Evolutionary conservation across 768 basidiomycete species (phyloP), one percentile per base, ranked within the genome.

Genomic region (Tricholoma sp.): DNA sequence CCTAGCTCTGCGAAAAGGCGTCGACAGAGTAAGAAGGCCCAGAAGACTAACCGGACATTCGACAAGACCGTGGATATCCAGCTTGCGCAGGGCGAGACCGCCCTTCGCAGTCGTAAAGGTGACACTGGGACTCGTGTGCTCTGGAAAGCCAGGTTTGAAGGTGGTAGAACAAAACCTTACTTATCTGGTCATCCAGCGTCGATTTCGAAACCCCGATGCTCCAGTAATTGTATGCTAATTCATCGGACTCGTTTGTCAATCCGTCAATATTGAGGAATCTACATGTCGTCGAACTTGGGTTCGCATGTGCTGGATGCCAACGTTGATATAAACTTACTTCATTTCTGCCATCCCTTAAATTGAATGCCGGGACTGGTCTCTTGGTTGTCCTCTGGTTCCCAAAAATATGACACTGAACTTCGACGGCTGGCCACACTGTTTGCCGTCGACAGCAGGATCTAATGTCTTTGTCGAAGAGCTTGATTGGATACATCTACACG

Each of bases 111-210:
- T 51, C 78, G 88, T 27, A 86, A 82, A 59, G 92, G 92, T 3
- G 92, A 94, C 63, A 94, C 91, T 1, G 90, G 91, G 0, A 91
- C 8, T 29, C 29, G 90, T 60, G 88, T 94, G 2, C 68, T 94
- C 2, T 94, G 91, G 91, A 82, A 81, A 70, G 87, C 89, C 46
- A 92, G 90, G 91, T 89, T 57, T 37, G 72, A 16, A 21, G 29
- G n/a, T n/a, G n/a, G n/a, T n/a, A n/a, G n/a, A n/a, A n/a, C 14
- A 55, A 49, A 32, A 47, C 31, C 14, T 57, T 32, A 4, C 32
- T 22, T 27, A 52, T 47, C 31, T 9, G 24, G 32, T 22, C 45
- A 35, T 52, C 19, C 59, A 93, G 91, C 65, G 77, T 89, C 49
- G 87, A 88, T 58, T 83, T 94, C 59, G 83, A 86, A 1, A 80